phyloP scores from a whole-genome alignment of 2,329 filamentous ascomycete genomes.

The Stagonosporopsis cucurbitacearum region DNA sequence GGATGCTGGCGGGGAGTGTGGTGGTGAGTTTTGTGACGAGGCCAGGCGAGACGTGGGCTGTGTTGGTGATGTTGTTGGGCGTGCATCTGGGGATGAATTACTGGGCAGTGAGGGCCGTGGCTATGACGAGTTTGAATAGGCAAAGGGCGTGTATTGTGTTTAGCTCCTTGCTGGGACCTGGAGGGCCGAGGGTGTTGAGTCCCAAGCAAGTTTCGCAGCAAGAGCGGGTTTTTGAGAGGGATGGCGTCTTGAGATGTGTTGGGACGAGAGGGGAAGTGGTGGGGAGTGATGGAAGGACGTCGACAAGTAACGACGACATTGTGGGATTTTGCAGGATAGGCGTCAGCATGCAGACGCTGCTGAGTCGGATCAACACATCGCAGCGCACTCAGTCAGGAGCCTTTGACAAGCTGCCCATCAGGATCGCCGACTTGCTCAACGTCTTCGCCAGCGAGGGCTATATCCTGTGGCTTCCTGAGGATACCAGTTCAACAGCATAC shows the following conservation, averaged over 20 bases:
- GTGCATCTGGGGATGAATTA: slow-evolving; percentile 87
- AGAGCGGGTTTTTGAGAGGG: slow-evolving; percentile 67
- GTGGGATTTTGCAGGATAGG: slow-evolving; percentile 65
- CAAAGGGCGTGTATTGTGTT: slow-evolving; percentile 85
- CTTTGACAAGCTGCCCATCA: slow-evolving; percentile 35
- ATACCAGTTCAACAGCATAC: slow-evolving; percentile 21
- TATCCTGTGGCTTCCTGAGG: slow-evolving; percentile 62
- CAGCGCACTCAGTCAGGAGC: slow-evolving; percentile 36
- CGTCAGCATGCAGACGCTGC: slow-evolving; percentile 50
- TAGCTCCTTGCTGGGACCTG: slow-evolving; percentile 51
- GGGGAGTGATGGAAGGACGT: background rate
- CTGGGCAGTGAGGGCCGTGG: slow-evolving; percentile 80
- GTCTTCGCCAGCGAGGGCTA: slow-evolving; percentile 63
- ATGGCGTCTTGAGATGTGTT: slow-evolving; percentile 68
- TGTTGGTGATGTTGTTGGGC: slow-evolving; percentile 73
- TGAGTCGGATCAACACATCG: slow-evolving; percentile 36
- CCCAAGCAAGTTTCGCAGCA: slow-evolving; percentile 68
- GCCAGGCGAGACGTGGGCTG: slow-evolving; percentile 73
- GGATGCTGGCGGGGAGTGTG: slow-evolving; percentile 82
- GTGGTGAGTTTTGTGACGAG: slow-evolving; percentile 79
- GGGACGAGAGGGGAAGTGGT: slow-evolving; percentile 19
- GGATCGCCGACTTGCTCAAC: slow-evolving; percentile 57
- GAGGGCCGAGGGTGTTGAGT: slow-evolving; percentile 57
- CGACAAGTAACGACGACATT: slow-evolving; percentile 29
- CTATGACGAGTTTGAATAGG: slow-evolving; percentile 82